phyloP scores from a whole-genome alignment of 1,284 basidiomycete genomes.

The Ceratobasidium sp. region DNA sequence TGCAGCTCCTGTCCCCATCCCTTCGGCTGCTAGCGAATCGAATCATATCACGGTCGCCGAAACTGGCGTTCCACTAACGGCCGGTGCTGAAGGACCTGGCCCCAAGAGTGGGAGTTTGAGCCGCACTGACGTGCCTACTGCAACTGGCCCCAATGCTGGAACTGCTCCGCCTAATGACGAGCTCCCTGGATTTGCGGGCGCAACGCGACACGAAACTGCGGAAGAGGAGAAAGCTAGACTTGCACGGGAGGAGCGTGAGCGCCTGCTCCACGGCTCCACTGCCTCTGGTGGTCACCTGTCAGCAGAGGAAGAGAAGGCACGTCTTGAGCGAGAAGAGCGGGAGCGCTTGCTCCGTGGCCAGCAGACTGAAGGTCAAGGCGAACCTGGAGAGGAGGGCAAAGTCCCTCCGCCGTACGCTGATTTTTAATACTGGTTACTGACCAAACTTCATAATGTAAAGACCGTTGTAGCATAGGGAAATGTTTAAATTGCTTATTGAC shows the following conservation, averaged over 20 bases:
- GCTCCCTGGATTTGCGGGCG: conserved; percentile 32
- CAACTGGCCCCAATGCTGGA: neutral
- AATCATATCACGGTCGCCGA: conserved; percentile 68
- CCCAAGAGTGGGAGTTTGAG: conserved; percentile 60
- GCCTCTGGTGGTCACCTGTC: conserved; percentile 46
- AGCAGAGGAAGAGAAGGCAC: conserved; percentile 49
- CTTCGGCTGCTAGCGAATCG: conserved; percentile 49
- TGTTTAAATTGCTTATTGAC: neutral
- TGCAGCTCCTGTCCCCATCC: conserved; percentile 39
- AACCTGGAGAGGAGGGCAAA: conserved; percentile 43
- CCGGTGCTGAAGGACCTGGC: conserved; percentile 63
- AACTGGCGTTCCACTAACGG: conserved; percentile 63
- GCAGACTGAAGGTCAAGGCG: conserved; percentile 22
- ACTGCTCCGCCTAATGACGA: conserved; percentile 52
- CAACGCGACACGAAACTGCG: conserved; percentile 50
- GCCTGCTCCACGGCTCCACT: conserved; percentile 37
- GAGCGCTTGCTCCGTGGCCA: conserved; percentile 31
- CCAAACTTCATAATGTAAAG: conserved; percentile 16
- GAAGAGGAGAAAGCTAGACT: conserved; percentile 47
- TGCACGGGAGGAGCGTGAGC: conserved; percentile 42
- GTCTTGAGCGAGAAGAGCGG: conserved; percentile 38
- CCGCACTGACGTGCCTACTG: conserved; percentile 29
- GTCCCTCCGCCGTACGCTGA: conserved; percentile 34
- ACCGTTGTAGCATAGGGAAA: conserved; percentile 13
- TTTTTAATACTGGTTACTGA: conserved; percentile 6